Evolutionary conservation across 2,329 filamentous ascomycete species (phyloP), one percentile per base, ranked within the genome.

Genomic region (Neurospora sp.): DNA sequence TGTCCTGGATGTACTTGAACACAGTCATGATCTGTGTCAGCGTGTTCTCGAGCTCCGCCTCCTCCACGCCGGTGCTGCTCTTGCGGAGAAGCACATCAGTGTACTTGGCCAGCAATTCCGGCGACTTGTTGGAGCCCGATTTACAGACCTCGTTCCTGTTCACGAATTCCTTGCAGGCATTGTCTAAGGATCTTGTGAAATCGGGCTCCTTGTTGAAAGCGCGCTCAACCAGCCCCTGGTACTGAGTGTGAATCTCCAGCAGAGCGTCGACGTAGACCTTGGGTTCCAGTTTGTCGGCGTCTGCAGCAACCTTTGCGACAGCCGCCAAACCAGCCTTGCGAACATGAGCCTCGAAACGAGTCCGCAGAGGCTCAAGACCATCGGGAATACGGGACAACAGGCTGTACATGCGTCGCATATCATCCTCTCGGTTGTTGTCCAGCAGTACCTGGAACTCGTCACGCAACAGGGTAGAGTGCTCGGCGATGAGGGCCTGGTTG

Each of bases 1-100:
- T 99, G 82, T 99, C 96, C 79, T 99, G 96, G 73, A 99, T 98
- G 81, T 99, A 99, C 83, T 98, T 98, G 88, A 99, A 99, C 69
- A 99, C 93, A 1, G 95, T 97, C 96, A 99, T 99, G 76, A 99
- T 96, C 79, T 97, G 92, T 23, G 88, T 89, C 38, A 98, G 84
- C 39, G 93, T 91, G 74, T 91, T 90, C 82, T 99, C 96, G 76
- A 98, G 86, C 77, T 99, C 95, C 39, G 92, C 91, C 78, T 99
- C 96, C 78, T 98, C 96, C 15, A 93, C 92, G 75, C 93, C 93
- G 75, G 94, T 96, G 38, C 91, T 92, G 74, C 92, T 95, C 85
- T 97, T 97, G 81, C 96, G 95, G 68, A 99, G 84, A 39, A 99
- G 83, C 10, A 93, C 90, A 79, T 99, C 96, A 39, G 94, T 92